A percentile compares a stretch with the other conserved stretches of the same genome.
phyloP scores from a whole-genome alignment of 1,284 basidiomycete genomes.

The Sporisorium scitamineum region DNA sequence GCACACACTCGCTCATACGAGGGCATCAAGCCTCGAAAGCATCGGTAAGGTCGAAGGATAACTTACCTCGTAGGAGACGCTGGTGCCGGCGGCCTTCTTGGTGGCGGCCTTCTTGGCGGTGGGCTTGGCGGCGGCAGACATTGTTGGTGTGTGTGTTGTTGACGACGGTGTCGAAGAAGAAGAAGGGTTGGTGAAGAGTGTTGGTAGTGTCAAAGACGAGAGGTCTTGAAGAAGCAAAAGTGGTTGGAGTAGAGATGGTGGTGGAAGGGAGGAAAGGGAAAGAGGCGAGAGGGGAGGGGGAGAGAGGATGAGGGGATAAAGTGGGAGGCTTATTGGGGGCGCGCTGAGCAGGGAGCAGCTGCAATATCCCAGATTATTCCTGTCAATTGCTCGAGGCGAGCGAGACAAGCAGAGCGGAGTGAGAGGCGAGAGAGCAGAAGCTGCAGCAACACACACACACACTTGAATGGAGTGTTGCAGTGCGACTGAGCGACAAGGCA shows the following conservation, averaged over 20 bases:
- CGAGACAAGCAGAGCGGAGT: no score
- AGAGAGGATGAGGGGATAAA: neutral
- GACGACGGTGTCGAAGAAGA: conserved; percentile 38
- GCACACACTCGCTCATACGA: conserved; percentile 18
- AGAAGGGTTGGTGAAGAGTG: conserved; percentile 28
- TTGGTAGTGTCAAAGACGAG: conserved; percentile 18
- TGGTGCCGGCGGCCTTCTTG: conserved; percentile 54
- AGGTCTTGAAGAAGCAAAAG: conserved; percentile 17
- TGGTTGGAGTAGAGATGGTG: conserved; percentile 29
- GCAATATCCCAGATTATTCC: conserved; percentile 17
- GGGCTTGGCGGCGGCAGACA: conserved; percentile 58
- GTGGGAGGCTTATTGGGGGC: conserved; percentile 19
- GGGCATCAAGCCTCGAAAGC: neutral
- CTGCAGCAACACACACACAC: conserved; percentile 2
- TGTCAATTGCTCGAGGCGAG: neutral
- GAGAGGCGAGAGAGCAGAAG: neutral
- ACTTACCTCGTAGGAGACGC: conserved; percentile 61
- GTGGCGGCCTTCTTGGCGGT: conserved; percentile 59
- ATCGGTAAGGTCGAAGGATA: neutral
- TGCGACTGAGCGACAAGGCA: neutral
- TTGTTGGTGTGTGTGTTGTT: conserved; percentile 23
- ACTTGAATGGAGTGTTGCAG: conserved; percentile 2
- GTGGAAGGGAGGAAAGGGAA: conserved; percentile 41
- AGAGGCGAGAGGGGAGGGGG: conserved; percentile 15
- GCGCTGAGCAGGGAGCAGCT: conserved; percentile 3